phyloP scores from a whole-genome alignment of 2,329 filamentous ascomycete genomes.

The Anthostomella pinea region DNA sequence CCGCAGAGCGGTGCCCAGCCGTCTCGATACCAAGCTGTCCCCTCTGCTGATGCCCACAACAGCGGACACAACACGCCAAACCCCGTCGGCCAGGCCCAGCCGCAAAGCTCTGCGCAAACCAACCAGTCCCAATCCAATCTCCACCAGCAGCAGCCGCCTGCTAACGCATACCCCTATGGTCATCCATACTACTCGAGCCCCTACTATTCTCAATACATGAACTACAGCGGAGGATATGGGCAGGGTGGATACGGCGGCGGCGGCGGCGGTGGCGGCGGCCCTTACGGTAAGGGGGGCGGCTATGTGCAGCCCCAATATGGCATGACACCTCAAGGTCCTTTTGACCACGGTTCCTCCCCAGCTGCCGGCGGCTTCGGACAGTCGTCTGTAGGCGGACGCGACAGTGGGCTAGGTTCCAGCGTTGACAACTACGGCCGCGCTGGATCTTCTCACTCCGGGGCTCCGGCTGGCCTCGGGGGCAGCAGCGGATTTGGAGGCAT shows the following conservation, averaged over 20 bases:
- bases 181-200: constrained; percentile 57
- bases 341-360: constrained; percentile 55
- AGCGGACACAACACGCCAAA: constrained; percentile 91
- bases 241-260: constrained; percentile 48
- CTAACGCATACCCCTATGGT: constrained; percentile 27
- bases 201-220: constrained; percentile 60
- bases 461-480: constrained; percentile 49
- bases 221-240: constrained; percentile 48
- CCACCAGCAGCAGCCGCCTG: constrained; percentile 34
- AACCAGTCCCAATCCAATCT: constrained; percentile 37
- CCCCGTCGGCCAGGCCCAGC: constrained; percentile 60
- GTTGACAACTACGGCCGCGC: constrained; percentile 54
- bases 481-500: constrained; percentile 50
- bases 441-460: constrained; percentile 47
- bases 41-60: constrained; percentile 69
- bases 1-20: constrained; percentile 71
- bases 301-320: constrained; percentile 57
- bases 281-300: constrained; percentile 54
- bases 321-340: constrained; percentile 54
- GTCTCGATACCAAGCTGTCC: constrained; percentile 55
- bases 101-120: constrained; percentile 35
- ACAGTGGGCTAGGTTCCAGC: constrained; percentile 48
- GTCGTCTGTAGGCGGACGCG: constrained; percentile 50
- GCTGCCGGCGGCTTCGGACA: constrained; percentile 49
- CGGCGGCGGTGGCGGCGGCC: constrained; percentile 39